Conservation (phyloP, 139 green algal genomes). For the Nannochloris sp. region DNA sequence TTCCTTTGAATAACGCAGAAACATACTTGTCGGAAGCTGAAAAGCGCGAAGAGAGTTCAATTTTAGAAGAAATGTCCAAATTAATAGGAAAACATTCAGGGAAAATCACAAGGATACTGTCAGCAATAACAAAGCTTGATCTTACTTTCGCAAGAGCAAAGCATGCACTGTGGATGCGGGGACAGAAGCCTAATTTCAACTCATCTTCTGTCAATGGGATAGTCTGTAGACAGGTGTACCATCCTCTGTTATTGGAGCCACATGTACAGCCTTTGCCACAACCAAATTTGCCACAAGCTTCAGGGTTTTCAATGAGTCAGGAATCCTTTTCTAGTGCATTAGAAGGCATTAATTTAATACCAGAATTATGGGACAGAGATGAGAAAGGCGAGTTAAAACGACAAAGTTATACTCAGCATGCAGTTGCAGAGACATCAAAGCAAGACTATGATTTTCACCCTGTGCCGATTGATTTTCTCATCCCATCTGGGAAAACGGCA, state of each 20-base stretch:
- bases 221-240: constrained; percentile 7
- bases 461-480: constrained; percentile 35
- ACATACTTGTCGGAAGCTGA: constrained; percentile 49
- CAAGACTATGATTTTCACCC: constrained; percentile 10
- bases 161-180: constrained; percentile 52
- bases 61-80: constrained; percentile 39
- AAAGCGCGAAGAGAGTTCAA: constrained; percentile 38
- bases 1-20: constrained; percentile 74
- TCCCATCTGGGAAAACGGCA: constrained; percentile 32
- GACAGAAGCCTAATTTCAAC: constrained; percentile 18
- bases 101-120: constrained; percentile 27
- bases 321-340: neutral
- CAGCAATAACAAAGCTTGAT: constrained; percentile 47
- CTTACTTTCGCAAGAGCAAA: constrained; percentile 43
- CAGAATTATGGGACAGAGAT: constrained; percentile 10
- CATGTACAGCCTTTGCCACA: constrained; percentile 21
- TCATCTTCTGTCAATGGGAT: neutral
- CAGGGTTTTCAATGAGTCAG: neutral
- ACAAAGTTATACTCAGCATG: neutral
- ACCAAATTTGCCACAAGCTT: constrained; percentile 7
- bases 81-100: constrained; percentile 11
- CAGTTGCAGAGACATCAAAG: neutral
- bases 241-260: constrained; percentile 24
- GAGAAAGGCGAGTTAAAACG: neutral
- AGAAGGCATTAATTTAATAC: constrained; percentile 8